Base-by-base conservation (phyloP, 441 rosid species). In the Populus trichocarpa region DNA sequence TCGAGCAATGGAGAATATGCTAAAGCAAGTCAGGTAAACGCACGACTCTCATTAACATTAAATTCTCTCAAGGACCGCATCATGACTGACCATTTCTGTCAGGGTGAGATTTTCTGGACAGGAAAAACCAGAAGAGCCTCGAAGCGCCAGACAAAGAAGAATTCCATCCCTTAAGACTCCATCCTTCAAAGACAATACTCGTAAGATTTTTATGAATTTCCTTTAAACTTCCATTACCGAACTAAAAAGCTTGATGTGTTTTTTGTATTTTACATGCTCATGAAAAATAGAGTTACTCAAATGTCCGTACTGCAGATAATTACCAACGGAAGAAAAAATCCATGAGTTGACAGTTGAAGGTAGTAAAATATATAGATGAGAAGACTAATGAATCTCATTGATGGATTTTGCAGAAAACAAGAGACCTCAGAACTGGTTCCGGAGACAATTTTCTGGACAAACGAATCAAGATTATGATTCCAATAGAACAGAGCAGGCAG, bases 131-230 rank as follows among this genome's bases (percentile, higher is more conserved):
- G 82, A 70, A 73, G 82, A 79, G 70, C 67, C 78, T 23, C 74
- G 76, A 84, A 84, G 84, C 73, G 8, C 11, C 25, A 81, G 76
- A 81, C 89, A 83, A 8, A 82, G 77, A 72, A 71, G 75, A 76
- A 35, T 72, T 38, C 77, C 81, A 46, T 3, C 73, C 83, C 83
- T 71, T 70, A 93, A 81, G 74, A 80, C 89, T 77, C 83, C 61
- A 69, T 85, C 93, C 59, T 86, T 86, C 81, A 83, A 85, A 88
- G 92, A 84, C 88, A 92, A 93, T 94, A 73, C 9, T 38, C 6
- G 75, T 40, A 28, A 66, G 35, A 73, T 3, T 28, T n/a, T 40
- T 25, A 16, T 46, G 23, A 16, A 30, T n/a, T 8, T 26, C 30
- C 36, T 72, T n/a, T 13, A 0, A n/a, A 14, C 10, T 13, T 46